These are phyloP conservation scores for Buddleja alternifolia DNA, from an alignment of 257 asterid species.

Conservation along the genomic window DNA sequence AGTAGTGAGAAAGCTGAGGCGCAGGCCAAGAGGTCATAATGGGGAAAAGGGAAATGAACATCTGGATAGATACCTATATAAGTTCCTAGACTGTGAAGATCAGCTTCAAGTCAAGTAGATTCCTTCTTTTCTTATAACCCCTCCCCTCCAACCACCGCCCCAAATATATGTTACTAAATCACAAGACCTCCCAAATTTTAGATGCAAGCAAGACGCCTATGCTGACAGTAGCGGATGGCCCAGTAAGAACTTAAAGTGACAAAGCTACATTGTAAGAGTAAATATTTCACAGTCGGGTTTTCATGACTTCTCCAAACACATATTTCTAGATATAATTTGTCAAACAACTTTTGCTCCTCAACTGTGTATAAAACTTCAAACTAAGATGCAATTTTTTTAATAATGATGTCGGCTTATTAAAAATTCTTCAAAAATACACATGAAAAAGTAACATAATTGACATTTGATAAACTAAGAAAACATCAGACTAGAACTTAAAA, in stretches of 20 bases:
- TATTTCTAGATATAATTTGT: neutral
- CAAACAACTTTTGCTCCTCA: neutral
- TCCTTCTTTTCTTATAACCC: slow-evolving; percentile 16
- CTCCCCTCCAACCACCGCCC: neutral
- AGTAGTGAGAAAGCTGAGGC: too few relatives aligned
- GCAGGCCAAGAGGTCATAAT: too few relatives aligned
- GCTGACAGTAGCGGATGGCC: slow-evolving; percentile 16
- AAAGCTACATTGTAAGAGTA: neutral
- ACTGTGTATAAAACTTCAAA: neutral
- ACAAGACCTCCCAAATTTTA: neutral
- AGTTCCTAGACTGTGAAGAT: too few relatives aligned
- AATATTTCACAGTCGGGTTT: neutral
- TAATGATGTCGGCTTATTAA: neutral
- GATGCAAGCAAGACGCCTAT: slow-evolving; percentile 16
- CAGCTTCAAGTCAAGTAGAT: too few relatives aligned
- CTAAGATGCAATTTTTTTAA: neutral
- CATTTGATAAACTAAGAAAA: slow-evolving; percentile 26
- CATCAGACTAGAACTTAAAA: too few relatives aligned
- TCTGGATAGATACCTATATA: too few relatives aligned
- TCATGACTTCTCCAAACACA: neutral
- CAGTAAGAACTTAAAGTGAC: slow-evolving; percentile 2
- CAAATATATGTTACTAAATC: neutral
- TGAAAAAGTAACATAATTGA: neutral
- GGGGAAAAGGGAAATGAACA: too few relatives aligned
- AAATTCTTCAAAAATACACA: neutral